These are phyloP conservation scores for Geotrichum macrosporum DNA, from an alignment of 1,139 yeast genomes.

Conservation along the genomic window DNA sequence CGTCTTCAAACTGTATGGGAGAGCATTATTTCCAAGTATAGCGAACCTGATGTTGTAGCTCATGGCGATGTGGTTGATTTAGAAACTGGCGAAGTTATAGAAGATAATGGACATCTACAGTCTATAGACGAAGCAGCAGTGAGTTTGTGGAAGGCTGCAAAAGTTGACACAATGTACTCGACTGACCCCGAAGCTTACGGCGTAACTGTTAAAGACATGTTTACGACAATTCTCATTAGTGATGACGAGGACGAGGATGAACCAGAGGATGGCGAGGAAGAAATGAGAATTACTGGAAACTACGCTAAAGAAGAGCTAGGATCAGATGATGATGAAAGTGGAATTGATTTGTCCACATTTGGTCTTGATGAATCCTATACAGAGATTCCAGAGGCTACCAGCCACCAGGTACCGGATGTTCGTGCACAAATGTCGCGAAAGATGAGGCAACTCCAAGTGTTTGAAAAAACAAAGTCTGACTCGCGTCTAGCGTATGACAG, in stretches of 20 bases:
- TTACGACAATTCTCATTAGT: slow-evolving; percentile 1
- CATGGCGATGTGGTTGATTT: slow-evolving; percentile 14
- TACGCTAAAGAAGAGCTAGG: neutral
- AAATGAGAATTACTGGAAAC: neutral
- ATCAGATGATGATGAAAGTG: slow-evolving; percentile 1
- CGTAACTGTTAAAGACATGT: neutral
- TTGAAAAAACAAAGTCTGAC: neutral
- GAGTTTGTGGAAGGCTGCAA: slow-evolving; percentile 3
- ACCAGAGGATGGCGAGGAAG: neutral
- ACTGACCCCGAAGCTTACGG: neutral
- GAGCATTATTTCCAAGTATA: slow-evolving; percentile 8
- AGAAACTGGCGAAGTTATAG: slow-evolving; percentile 7
- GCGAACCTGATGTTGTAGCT: slow-evolving; percentile 6
- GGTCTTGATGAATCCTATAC: neutral
- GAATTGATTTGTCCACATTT: neutral
- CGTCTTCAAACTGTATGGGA: slow-evolving; percentile 12
- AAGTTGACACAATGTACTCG: neutral
- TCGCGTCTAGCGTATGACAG: neutral
- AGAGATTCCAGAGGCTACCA: neutral
- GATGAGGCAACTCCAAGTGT: neutral
- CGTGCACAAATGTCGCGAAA: slow-evolving; percentile 2
- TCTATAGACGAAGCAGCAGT: neutral
- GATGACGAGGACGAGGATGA: no score
- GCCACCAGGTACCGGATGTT: slow-evolving; percentile 1
- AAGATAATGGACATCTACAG: slow-evolving; percentile 16